Evolutionary conservation across 2,329 filamentous ascomycete genomes (phyloP), one percentile per base, ranked within the genome.

Genomic region (Fusarium camptoceras): DNA sequence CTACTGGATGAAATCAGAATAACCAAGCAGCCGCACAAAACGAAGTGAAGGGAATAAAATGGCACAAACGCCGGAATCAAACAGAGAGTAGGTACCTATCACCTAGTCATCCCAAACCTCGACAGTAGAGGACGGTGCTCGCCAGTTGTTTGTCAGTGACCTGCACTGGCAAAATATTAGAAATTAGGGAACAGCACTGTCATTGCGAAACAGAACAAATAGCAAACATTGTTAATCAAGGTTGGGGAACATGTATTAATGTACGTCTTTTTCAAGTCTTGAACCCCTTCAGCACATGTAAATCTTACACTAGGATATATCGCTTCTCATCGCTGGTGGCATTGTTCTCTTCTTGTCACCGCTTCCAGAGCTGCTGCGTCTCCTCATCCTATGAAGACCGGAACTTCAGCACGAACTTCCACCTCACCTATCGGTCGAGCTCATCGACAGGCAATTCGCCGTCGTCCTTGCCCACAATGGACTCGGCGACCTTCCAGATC

Each of bases 401-500:
- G 69, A 71, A 69, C 69, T 71, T 75, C 70, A 73, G 70, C 65
- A 76, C 71, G 70, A 79, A 75, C 75, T 75, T 78, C 73, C 75
- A 78, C 78, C 77, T 78, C 66, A 75, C 61, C 78, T 85, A 89
- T 78, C 84, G 85, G 80, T 93, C 92, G 78, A 96, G 83, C 81
- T 95, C 93, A 76, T 94, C 90, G 66, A 92, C 87, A 15, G 91
- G 89, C 74, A 94, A 85, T 75, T 94, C 92, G 41, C 89, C 88
- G 68, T 92, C 85, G 76, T 94, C 92, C 74, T 90, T 91, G 70
- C 90, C 91, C 37, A 95, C 92, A 77, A 96, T 94, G 3, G 92
- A 89, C 76, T 94, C 91, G 6, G 92, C 90, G 24, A 94, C 92
- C 81, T 93, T 94, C 93, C 93, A 98, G 73, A 98, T 93, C 81